phyloP scores from a whole-genome alignment of 768 basidiomycete species.

The Boletellus sp. region DNA sequence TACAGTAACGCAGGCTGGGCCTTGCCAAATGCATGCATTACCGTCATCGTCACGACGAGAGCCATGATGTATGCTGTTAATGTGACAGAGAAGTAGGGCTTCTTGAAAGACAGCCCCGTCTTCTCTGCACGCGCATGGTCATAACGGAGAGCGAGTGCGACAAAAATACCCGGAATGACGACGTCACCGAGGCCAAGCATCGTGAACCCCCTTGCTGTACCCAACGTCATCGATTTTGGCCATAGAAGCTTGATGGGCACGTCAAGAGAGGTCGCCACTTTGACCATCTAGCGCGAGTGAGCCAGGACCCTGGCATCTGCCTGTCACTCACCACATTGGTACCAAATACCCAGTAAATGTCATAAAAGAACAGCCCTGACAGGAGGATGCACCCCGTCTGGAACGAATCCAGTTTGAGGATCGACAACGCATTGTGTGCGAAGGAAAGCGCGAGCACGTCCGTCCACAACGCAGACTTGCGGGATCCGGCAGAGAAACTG shows the following conservation, averaged over 20 bases:
- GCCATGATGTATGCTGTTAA: conserved; percentile 72
- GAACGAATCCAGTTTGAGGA: conserved; percentile 88
- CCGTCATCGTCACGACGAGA: conserved; percentile 69
- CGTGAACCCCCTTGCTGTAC: conserved; percentile 59
- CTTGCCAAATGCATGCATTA: conserved; percentile 73
- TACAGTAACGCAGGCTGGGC: conserved; percentile 94
- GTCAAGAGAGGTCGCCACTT: conserved; percentile 86
- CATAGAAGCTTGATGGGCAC: conserved; percentile 92
- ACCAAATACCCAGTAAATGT: conserved; percentile 94
- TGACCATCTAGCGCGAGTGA: conserved; percentile 66
- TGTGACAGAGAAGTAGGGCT: conserved; percentile 73
- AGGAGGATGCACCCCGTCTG: conserved; percentile 80
- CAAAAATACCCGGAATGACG: conserved; percentile 62
- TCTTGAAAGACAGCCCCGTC: conserved; percentile 42
- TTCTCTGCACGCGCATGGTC: conserved; percentile 53
- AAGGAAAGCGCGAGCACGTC: conserved; percentile 78
- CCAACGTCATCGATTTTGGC: conserved; percentile 62
- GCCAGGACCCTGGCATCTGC: not conserved
- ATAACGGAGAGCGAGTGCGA: conserved; percentile 83
- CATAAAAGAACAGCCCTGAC: conserved; percentile 85
- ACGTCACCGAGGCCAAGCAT: conserved; percentile 94
- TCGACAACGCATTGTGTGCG: conserved; percentile 70
- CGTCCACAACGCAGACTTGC: conserved; percentile 68
- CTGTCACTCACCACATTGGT: conserved; percentile 67
- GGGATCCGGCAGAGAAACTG: conserved; percentile 38